These are phyloP conservation scores for Candida quercuum DNA, from an alignment of 805 yeast genomes.

Conservation along the genomic window DNA sequence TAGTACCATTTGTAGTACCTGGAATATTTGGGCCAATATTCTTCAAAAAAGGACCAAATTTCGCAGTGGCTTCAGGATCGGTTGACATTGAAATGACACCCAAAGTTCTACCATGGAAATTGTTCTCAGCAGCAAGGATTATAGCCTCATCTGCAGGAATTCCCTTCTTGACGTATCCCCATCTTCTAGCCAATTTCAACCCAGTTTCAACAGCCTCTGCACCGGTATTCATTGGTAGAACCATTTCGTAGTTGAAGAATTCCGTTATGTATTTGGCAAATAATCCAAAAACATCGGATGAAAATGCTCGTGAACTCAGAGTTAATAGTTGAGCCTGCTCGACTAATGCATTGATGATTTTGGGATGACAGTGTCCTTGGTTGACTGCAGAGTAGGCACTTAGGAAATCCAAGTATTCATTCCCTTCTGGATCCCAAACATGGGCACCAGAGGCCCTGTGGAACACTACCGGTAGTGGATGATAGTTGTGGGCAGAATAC, in stretches of 20 bases:
- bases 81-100: constrained; percentile 96
- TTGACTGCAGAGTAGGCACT: constrained; percentile 96
- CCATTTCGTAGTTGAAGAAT: constrained; percentile 85
- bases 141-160: constrained; percentile 83
- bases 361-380: constrained; percentile 98
- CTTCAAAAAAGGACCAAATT: constrained; percentile 84
- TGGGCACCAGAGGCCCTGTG: constrained; percentile 83
- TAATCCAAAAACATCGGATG: constrained; percentile 80
- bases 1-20: constrained; percentile 52
- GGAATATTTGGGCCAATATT: constrained; percentile 85
- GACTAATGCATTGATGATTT: constrained; percentile 74
- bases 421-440: constrained; percentile 98
- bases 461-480: constrained; percentile 93
- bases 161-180: constrained; percentile 90
- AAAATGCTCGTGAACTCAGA: constrained; percentile 87
- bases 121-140: constrained; percentile 79
- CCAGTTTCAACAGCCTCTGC: constrained; percentile 98
- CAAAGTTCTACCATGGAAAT: constrained; percentile 95
- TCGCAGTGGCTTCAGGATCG: constrained; percentile 84
- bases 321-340: constrained; percentile 87
- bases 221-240: constrained; percentile 97
- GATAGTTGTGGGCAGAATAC: constrained; percentile 95
- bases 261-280: constrained; percentile 87
- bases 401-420: constrained; percentile 84
- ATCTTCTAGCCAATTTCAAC: constrained; percentile 88